Evolutionary conservation across 129 eudicot species (phyloP), one percentile per base, ranked within the genome.

Genomic region (Pulicaria dysenterica): DNA sequence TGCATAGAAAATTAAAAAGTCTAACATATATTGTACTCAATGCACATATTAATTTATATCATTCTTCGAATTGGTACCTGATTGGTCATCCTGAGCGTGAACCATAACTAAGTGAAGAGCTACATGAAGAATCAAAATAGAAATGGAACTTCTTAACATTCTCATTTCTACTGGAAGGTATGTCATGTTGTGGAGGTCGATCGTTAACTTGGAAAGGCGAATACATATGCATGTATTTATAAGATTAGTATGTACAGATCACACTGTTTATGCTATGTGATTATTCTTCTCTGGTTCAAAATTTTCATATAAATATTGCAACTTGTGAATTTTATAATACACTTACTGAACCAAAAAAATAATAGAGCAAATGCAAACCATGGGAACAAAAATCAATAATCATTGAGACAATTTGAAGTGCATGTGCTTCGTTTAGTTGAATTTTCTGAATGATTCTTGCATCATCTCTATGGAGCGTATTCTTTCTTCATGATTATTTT

Each of bases 31-130:
- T 24, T 6, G 10, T 31, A 12, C 31, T 24, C 31, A 24, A 24
- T 24, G 2, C 31, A 24, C 31, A 24, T 2, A 24, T 24, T 24
- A 24, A 24, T 24, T 24, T 24, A 24, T 24, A 24, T 24, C 31
- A 2, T 24, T 24, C 19, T 5, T 24, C 2, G 31, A 24, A 24
- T 51, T 3, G 58, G 7, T 57, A 65, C 70, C 70, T 44, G 70
- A 65, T 43, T 65, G 70, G 19, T 65, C 70, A 65, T 65, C 7
- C 40, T 65, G 55, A 65, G 70, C 70, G 44, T 45, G 31, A 65
- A 65, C 56, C 42, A 45, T 17, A 65, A 12, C n/a, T 15, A 54
- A 7, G 3, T 3, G 34, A 14, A 54, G 2, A 57, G 63, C 15
- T 57, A 57, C 17, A 65, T 65, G 70, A 65, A 65, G 70, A 44